phyloP scores from a whole-genome alignment of 2,329 filamentous ascomycete species.

The Penicillium psychrosexuale region DNA sequence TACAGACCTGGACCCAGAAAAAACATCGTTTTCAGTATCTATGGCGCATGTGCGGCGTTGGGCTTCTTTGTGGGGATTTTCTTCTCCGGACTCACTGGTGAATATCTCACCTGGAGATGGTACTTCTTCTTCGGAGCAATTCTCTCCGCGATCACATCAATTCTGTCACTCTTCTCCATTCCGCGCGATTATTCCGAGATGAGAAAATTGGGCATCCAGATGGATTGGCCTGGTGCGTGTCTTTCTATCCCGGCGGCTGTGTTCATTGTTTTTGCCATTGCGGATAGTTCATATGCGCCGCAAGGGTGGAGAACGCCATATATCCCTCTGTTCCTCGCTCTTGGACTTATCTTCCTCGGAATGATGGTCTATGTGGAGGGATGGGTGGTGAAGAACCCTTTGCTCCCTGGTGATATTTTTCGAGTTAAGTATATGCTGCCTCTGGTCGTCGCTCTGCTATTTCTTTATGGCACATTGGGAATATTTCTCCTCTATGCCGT shows the following conservation, averaged over 20 bases:
- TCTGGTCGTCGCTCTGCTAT: conserved; percentile 59
- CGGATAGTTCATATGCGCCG: conserved; percentile 66
- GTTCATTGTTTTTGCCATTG: conserved; percentile 71
- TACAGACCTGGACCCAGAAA: conserved; percentile 68
- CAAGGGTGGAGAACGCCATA: conserved; percentile 71
- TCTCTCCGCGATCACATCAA: conserved; percentile 46
- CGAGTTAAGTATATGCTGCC: conserved; percentile 65
- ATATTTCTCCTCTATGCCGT: conserved; percentile 68
- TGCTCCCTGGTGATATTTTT: conserved; percentile 70
- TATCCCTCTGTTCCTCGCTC: conserved; percentile 61
- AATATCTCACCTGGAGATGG: conserved; percentile 60
- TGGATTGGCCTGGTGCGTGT: conserved; percentile 66
- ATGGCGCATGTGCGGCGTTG: conserved; percentile 53
- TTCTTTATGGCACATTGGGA: conserved; percentile 66
- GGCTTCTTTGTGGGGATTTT: conserved; percentile 59
- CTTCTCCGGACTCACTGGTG: conserved; percentile 58
- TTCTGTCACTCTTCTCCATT: conserved; percentile 48
- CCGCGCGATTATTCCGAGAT: conserved; percentile 42
- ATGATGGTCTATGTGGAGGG: conserved; percentile 68
- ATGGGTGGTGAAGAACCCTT: conserved; percentile 64
- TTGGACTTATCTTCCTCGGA: conserved; percentile 60
- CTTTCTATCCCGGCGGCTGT: conserved; percentile 64
- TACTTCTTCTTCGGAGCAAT: conserved; percentile 66
- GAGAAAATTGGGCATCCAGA: conserved; percentile 46
- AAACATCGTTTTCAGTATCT: conserved; percentile 62